Evolutionary conservation across 805 yeast species (phyloP).

Genomic region (Kluyveromyces siamensis): DNA sequence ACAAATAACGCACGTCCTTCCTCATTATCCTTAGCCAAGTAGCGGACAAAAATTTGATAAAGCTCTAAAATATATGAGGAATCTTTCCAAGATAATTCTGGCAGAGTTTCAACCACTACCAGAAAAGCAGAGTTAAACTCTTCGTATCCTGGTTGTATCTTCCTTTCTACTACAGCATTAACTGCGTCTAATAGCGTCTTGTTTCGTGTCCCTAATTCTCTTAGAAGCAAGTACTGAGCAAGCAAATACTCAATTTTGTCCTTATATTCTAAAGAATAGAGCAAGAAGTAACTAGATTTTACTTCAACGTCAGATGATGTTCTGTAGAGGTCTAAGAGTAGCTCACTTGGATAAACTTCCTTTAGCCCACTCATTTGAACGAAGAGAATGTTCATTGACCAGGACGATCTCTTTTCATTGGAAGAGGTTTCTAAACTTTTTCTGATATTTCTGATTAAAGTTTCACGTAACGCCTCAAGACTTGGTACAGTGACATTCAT

Average conservation of each 20-base stretch:
- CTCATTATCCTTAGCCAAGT: conserved; percentile 15
- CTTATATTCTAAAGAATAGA: conserved; percentile 13
- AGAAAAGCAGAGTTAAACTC: conserved; percentile 15
- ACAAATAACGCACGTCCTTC: conserved; percentile 21
- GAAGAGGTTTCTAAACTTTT: neutral
- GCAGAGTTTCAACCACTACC: conserved; percentile 9
- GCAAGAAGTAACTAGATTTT: conserved; percentile 19
- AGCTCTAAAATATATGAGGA: conserved; percentile 15
- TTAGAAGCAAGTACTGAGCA: conserved; percentile 29
- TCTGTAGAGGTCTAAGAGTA: too few relatives aligned
- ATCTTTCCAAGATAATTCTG: conserved; percentile 2
- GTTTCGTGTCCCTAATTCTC: conserved; percentile 15
- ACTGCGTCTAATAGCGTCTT: neutral
- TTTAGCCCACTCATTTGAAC: neutral
- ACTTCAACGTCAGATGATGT: neutral
- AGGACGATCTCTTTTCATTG: neutral
- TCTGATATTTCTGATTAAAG: neutral
- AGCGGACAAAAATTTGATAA: conserved; percentile 9
- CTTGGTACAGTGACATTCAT: neutral
- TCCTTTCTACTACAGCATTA: neutral
- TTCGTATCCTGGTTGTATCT: neutral
- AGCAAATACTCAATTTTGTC: conserved; percentile 21
- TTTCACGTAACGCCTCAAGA: neutral
- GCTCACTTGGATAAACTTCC: neutral
- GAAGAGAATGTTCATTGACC: neutral